phyloP scores from a whole-genome alignment of 225 moss, liverwort and hornwort species.

The Takakia lepidozioides region DNA sequence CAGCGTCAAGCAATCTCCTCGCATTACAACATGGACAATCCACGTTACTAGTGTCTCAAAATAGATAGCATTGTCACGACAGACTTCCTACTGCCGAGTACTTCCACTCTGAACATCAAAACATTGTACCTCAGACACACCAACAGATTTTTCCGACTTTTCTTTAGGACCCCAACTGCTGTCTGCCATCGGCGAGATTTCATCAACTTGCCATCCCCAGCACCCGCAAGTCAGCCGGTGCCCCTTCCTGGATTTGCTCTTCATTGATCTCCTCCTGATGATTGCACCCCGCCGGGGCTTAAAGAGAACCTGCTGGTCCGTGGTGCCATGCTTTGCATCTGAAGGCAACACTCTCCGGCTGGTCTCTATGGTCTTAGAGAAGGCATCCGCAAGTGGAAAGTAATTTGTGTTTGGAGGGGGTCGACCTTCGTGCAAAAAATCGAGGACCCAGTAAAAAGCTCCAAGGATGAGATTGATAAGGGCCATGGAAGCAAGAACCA shows the following conservation, averaged over 20 bases:
- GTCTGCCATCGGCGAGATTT: conserved; percentile 4
- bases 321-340: too few relatives aligned
- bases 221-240: conserved; percentile 36
- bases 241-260: conserved; percentile 11
- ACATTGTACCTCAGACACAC: background rate
- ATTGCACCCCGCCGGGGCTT: conserved; percentile 43
- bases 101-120: background rate
- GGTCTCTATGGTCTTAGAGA: background rate
- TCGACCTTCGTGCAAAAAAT: conserved; percentile 17
- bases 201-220: conserved; percentile 57
- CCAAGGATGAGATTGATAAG: conserved; percentile 33
- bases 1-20: background rate
- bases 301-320: background rate
- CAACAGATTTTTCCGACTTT: too few relatives aligned
- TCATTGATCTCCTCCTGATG: conserved; percentile 36
- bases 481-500: conserved; percentile 37
- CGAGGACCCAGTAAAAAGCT: conserved; percentile 27
- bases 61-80: background rate
- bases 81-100: background rate
- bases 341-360: background rate
- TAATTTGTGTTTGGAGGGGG: conserved; percentile 1
- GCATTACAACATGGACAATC: too few relatives aligned
- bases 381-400: background rate
- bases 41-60: too few relatives aligned
- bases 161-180: background rate